phyloP scores from a whole-genome alignment of 805 yeast species.

The Metschnikowia colocasiae region DNA sequence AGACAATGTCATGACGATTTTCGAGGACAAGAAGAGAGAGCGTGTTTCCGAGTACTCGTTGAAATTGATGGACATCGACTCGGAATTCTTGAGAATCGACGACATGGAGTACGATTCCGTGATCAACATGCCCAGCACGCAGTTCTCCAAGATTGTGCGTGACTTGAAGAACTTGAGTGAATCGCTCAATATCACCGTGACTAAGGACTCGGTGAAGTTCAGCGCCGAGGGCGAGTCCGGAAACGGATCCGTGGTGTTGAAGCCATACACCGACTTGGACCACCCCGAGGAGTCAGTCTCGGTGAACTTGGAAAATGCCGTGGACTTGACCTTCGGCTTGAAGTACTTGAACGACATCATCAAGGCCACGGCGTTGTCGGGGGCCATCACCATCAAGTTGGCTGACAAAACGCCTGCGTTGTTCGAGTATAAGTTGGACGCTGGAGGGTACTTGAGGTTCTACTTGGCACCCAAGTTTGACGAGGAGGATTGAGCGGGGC shows the following conservation, averaged over 20 bases:
- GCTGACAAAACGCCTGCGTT: conserved; percentile 91
- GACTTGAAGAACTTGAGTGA: conserved; percentile 86
- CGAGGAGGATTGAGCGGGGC: conserved; percentile 58
- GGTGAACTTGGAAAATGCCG: conserved; percentile 81
- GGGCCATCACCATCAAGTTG: conserved; percentile 75
- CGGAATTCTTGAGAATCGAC: conserved; percentile 89
- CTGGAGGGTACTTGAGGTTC: conserved; percentile 87
- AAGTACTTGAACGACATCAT: conserved; percentile 88
- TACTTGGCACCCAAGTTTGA: conserved; percentile 97
- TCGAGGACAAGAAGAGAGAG: conserved; percentile 89
- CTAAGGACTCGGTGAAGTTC: conserved; percentile 90
- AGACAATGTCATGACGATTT: conserved; percentile 71
- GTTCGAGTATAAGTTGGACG: conserved; percentile 83
- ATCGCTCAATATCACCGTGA: conserved; percentile 77
- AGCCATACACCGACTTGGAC: conserved; percentile 80
- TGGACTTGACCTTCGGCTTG: conserved; percentile 84
- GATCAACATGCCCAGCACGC: conserved; percentile 81
- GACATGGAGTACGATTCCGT: conserved; percentile 89
- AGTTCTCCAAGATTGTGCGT: conserved; percentile 84
- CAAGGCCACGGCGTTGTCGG: conserved; percentile 79
- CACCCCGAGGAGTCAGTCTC: conserved; percentile 69
- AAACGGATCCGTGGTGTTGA: conserved; percentile 77
- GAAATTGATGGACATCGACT: conserved; percentile 94
- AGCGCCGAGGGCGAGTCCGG: conserved; percentile 90
- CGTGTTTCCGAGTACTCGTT: conserved; percentile 88